Base-by-base conservation (phyloP, 108 stramenopile genomes). In the Skeletonema marinoi region DNA sequence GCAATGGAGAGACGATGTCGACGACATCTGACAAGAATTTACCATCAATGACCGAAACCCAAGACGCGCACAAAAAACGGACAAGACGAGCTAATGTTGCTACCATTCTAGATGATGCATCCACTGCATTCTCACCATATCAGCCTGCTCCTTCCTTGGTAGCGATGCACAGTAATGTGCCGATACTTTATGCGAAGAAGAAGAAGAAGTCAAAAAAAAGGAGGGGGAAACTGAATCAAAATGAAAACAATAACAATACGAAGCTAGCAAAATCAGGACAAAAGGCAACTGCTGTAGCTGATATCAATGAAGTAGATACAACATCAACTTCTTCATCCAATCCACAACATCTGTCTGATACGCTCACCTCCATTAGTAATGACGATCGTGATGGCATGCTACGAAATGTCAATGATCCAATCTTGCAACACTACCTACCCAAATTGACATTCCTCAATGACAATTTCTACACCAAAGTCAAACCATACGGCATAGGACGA, bases 401-500 rank as follows among this genome's bases (percentile, higher is more conserved):
- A 8, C 17, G 21, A 35, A 39, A 64, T 19, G 3, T 39, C 63
- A 39, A 64, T 35, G 70, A 70, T 70, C 70, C 70, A 39, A 64
- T 64, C 41, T 32, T 77, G 10, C 59, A 65, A 67, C 13, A 66
- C n/a, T 82, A 82, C 66, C 32, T 71, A 29, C 74, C 74, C 4
- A 61, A 71, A 66, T 30, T 82, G 41, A 41, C 60, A 56, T 60
- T 72, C 41, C 63, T 75, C 2, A 41, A 60, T 48, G 35, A 71
- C 25, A 44, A 75, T 17, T 82, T 71, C 67, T 76, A 75, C 60
- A 36, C 48, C 30, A 75, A 51, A 32, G 64, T 73, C 31, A 30
- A 75, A 60, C 81, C 81, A 4, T 75, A 39, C 71, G 19, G 59
- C 3, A 67, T 71, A 33, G 75, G 75, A 41, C 71, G 60, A 25